Conservation (phyloP, 2,329 filamentous ascomycete genomes). For the Thelonectria discophora region DNA sequence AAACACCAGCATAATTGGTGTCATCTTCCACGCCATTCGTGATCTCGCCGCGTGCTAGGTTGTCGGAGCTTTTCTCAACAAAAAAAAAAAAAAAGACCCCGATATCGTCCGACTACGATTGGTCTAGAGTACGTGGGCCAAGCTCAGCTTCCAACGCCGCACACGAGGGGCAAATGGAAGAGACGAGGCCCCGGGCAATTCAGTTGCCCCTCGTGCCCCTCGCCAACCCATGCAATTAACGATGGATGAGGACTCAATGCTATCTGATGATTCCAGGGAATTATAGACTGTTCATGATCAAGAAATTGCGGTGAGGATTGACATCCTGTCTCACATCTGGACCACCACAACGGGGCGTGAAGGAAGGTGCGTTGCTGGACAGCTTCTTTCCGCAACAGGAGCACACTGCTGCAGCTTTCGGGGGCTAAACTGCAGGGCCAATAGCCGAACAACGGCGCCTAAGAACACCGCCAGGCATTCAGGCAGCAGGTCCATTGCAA, state of each 20-base stretch:
- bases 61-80: constrained; percentile 15
- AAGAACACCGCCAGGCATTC: constrained; percentile 18
- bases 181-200: background rate
- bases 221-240: background rate
- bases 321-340: background rate
- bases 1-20: background rate
- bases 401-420: background rate
- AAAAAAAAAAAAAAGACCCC: constrained; percentile 19
- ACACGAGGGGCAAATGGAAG: constrained; percentile 3
- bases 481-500: constrained; percentile 26
- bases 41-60: background rate
- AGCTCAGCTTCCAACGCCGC: background rate
- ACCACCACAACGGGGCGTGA: background rate
- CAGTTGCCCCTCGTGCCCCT: constrained; percentile 12
- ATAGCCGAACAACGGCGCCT: constrained; percentile 16
- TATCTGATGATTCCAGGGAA: background rate
- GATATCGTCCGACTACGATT: constrained; percentile 21
- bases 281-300: background rate
- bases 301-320: background rate
- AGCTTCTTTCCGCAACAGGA: background rate
- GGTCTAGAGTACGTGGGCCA: constrained; percentile 18
- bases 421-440: background rate
- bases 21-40: background rate
- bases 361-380: background rate
- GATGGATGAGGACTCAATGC: background rate